Evolutionary conservation across 768 basidiomycete genomes (phyloP).

Genomic region (Chiua virens): DNA sequence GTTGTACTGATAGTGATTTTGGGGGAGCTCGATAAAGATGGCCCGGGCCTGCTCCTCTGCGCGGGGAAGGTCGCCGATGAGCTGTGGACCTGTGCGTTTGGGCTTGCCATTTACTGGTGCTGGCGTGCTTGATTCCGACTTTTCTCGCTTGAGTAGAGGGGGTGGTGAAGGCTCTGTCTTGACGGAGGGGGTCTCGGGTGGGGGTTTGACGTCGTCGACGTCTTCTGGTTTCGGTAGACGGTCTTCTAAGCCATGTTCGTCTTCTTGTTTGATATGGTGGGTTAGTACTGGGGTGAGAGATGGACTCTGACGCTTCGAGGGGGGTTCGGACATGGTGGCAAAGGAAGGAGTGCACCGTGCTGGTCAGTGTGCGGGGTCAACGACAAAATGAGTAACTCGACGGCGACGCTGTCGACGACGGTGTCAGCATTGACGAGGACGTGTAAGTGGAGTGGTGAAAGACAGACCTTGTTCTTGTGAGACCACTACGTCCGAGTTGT

Average conservation of each 20-base stretch:
- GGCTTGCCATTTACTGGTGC: constrained; percentile 34
- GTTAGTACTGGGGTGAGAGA: constrained; percentile 13
- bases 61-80: constrained; percentile 78
- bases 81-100: constrained; percentile 51
- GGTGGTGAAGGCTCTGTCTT: constrained; percentile 32
- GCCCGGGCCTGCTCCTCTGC: constrained; percentile 72
- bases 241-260: constrained; percentile 6
- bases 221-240: constrained; percentile 18
- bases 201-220: constrained; percentile 24
- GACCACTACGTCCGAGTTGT: background rate
- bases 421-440: constrained; percentile 12
- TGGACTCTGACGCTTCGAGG: constrained; percentile 30
- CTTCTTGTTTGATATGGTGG: constrained; percentile 13
- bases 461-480: constrained; percentile 23
- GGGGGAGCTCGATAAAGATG: constrained; percentile 70
- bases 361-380: constrained; percentile 20
- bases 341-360: constrained; percentile 12
- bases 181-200: constrained; percentile 29
- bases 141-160: constrained; percentile 30
- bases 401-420: constrained; percentile 10
- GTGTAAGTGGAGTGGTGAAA: background rate
- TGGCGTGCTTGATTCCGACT: constrained; percentile 37
- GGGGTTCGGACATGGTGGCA: constrained; percentile 32
- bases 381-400: constrained; percentile 25
- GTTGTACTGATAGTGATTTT: constrained; percentile 86